A percentile compares a stretch with the other conserved stretches of the same genome.
Evolutionary conservation across 2,329 filamentous ascomycete species (phyloP).

Genomic region (Endothia cerciana): DNA sequence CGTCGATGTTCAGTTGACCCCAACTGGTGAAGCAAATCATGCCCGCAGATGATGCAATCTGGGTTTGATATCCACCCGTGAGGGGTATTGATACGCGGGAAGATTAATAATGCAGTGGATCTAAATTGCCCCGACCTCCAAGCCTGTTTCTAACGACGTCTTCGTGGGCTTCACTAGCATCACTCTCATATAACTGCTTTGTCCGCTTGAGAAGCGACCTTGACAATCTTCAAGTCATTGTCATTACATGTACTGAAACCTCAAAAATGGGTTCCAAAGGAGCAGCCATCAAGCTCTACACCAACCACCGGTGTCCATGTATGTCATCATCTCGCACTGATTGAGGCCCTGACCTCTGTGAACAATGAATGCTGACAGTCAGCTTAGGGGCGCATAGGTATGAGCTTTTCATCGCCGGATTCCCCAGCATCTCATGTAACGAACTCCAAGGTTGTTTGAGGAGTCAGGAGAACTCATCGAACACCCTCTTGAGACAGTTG

Average conservation of each 20-base stretch:
- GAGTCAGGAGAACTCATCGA: too few species aligned
- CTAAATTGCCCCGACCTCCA: background rate
- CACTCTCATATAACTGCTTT: background rate
- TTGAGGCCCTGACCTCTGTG: background rate
- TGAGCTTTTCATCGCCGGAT: background rate
- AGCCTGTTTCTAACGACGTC: too few species aligned
- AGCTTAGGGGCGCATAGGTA: constrained; percentile 11
- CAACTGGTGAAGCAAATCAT: constrained; percentile 5
- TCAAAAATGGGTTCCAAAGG: constrained; percentile 37
- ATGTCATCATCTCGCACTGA: constrained; percentile 25
- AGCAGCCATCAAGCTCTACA: constrained; percentile 68
- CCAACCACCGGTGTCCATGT: constrained; percentile 71
- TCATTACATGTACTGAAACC: background rate
- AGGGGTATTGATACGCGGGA: constrained; percentile 8
- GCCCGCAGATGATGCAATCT: constrained; percentile 26
- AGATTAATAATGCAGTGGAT: background rate
- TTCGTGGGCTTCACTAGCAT: background rate
- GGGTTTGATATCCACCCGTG: constrained; percentile 11
- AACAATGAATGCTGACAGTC: background rate
- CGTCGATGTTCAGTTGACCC: background rate
- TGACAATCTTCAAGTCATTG: background rate
- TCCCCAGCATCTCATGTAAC: constrained; percentile 59
- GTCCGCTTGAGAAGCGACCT: background rate
- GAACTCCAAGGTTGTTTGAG: background rate
- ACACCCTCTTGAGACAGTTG: background rate